Evolutionary conservation across 148 eudicot genomes (phyloP), one percentile per base, ranked within the genome.

Genomic region (Vaccinium macrocarpon): DNA sequence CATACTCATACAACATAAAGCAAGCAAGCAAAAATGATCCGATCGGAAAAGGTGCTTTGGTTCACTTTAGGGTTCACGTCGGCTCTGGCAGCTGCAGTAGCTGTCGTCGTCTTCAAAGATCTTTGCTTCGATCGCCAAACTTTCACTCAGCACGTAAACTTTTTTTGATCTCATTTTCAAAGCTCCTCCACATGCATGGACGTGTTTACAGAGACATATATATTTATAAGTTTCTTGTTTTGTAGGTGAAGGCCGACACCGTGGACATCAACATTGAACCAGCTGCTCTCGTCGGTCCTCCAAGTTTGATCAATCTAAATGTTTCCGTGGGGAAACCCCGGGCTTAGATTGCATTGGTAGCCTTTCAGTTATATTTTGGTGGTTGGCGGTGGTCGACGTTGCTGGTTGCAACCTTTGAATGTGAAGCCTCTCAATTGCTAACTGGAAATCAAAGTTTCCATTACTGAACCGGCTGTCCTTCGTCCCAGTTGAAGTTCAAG

Each of bases 21-120:
- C 9, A 0, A 23, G 32, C 1, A 66, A 25, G 32, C 29, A 29
- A 0, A 66, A 66, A 66, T 1, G 5, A 25, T 25, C 32, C 3
- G 3, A 66, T 42, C 53, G 53, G 5, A 25, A 25, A 23, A 25
- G 74, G 12, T 87, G 82, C 6, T 87, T 2, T 87, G 89, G 89
- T 89, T 87, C 80, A 57, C 81, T 7, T 2, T 89, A 1, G 91
- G 91, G 0, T 83, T 87, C 32, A 68, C 81, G 18, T 85, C 86
- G 5, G 25, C 88, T 0, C 5, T 4, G 0, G 81, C 85, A 21
- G 91, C 86, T 52, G 85, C 62, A 12, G 87, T 82, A 53, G 5
- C 84, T 10, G 82, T 81, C 11, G 64, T 89, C 49, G 42, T 79
- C 56, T 62, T 35, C 80, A 89, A 74, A 72, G 89, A 85, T 78